Evolutionary conservation across 345 rosid genomes (phyloP), one percentile per base, ranked within the genome.

Genomic region (Boechera retrofracta): DNA sequence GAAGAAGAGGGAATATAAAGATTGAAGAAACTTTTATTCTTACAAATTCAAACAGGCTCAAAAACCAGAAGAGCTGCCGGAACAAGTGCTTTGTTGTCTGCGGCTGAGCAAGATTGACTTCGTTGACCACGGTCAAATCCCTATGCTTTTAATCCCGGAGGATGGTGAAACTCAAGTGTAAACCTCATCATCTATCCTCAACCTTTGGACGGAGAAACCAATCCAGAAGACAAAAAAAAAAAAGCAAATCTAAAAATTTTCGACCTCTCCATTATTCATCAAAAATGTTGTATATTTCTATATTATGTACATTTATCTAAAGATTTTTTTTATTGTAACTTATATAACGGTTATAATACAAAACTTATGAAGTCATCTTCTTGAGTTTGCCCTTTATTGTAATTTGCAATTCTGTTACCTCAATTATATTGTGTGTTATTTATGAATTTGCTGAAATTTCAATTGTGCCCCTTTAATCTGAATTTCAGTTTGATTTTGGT

Each of bases 41-140:
- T 54, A 54, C 59, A 38, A 38, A 32, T 16, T 39, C 24, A 21
- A 42, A 83, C 86, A 94, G 98, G 97, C 98, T 24, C 98, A 94
- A 44, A 94, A 86, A 75, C 93, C 86, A n/a, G 98, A 91, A 57
- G 98, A 94, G 78, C 76, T 94, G 55, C 98, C 98, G 1, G 98
- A 94, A 81, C 86, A 86, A 76, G 84, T 87, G 35, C 45, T 94
- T 15, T 94, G 98, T 71, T 91, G 98, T 75, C 66, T 94, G 73
- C 86, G 98, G 80, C 68, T 94, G 67, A 90, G 83, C 92, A 90
- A 89, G 91, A 87, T 91, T 31, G 93, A 91, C 48, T 94, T 94
- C 41, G 83, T 85, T 3, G 87, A 94, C 79, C 84, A 67, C 21
- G 96, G 96, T 36, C 94, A 91, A 63, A 84, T 90, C 38, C 97